Evolutionary conservation across 805 yeast species (phyloP), one percentile per base, ranked within the genome.

Genomic region (Kregervanrija pseudodelftensis): DNA sequence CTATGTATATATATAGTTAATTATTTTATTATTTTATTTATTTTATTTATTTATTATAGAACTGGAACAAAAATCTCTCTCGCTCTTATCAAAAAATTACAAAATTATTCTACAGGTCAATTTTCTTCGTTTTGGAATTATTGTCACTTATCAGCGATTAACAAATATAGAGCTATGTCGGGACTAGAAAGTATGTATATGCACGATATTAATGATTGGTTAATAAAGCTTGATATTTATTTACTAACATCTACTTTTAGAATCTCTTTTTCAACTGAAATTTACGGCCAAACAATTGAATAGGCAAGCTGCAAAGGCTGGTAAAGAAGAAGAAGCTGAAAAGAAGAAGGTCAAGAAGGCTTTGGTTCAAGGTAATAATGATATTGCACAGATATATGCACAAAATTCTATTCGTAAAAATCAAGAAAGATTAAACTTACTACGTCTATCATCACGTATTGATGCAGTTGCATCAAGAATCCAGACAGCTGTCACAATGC

Each of bases 401-500:
- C 95, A 90, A 53, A 93, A 90, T 65, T 96, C 98, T 34, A 88
- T 95, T 37, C 76, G 99, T 41, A 93, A 93, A 64, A 74, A 85
- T 39, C 85, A 85, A 56, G 99, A 93, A 63, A 70, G 91, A 50
- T 70, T 91, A 43, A 91, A 85, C 59, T 66, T 93, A 44, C 68
- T 93, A 43, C 73, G 91, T 52, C 69, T 93, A 46, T 84, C 96
- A 0, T 86, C 96, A 0, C 68, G 97, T 46, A 86, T 93, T 15
- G 99, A 93, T 65, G 91, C 98, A 0, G 99, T 93, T 17, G 95
- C 98, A 0, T 83, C 95, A 4, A 69, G 99, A 47, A 95, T 93
- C 2, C 97, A 91, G 57, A 93, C 99, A 0, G 99, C 99, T 0
- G 97, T 93, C 7, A 91, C 98, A 0, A 93, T 93, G 99, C 76